Evolutionary conservation across 306 rosid genomes (phyloP).

Genomic region (Fragaria ananassa): DNA sequence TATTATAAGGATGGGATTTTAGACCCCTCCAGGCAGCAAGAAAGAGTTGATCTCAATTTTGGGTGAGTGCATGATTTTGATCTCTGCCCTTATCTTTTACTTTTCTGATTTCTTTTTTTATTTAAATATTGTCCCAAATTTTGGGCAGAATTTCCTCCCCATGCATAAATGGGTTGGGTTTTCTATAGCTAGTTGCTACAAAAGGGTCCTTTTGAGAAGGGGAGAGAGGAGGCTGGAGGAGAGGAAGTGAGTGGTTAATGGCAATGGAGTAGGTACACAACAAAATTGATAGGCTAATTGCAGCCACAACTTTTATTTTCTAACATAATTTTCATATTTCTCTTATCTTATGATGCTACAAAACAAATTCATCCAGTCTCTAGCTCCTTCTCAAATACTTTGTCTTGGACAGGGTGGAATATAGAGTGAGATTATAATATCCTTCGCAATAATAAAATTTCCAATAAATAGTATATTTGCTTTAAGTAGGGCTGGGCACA

Average conservation of each 20-base stretch:
- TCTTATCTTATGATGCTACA: constrained; percentile 26
- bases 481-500: too few species aligned
- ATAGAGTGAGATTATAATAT: neutral
- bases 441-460: too few species aligned
- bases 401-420: constrained; percentile 43
- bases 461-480: too few species aligned
- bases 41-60: constrained; percentile 26
- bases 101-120: constrained; percentile 16
- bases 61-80: constrained; percentile 14
- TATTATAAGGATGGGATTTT: constrained; percentile 30
- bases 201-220: constrained; percentile 21
- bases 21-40: constrained; percentile 17
- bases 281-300: constrained; percentile 50
- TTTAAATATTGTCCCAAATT: constrained; percentile 2
- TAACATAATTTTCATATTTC: constrained; percentile 5
- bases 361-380: constrained; percentile 49
- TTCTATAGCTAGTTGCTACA: constrained; percentile 42
- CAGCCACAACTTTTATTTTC: constrained; percentile 61
- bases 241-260: constrained; percentile 26
- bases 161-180: constrained; percentile 20
- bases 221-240: constrained; percentile 11
- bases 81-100: constrained; percentile 25
- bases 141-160: constrained; percentile 20
- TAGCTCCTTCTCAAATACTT: constrained; percentile 44
- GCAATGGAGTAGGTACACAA: constrained; percentile 31